A percentile compares a stretch with the other conserved stretches of the same genome.
phyloP scores from a whole-genome alignment of 352 stramenopile genomes.

The Globisporangium acanthophoron region DNA sequence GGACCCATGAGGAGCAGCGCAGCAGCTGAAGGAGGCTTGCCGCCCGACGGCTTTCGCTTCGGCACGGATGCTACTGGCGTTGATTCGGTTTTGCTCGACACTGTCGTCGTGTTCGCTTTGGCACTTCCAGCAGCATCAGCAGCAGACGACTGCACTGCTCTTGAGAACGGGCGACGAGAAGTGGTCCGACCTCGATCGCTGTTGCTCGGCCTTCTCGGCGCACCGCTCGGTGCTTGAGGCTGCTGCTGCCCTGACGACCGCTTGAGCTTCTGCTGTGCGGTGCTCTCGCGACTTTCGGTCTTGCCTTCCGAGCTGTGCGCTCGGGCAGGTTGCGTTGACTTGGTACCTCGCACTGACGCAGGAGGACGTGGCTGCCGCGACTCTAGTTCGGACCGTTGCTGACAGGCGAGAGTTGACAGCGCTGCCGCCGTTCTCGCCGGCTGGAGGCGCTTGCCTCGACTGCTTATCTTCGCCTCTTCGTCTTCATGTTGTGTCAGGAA shows the following conservation, averaged over 20 bases:
- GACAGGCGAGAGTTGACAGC: not conserved
- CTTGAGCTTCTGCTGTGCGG: not conserved
- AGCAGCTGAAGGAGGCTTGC: not conserved
- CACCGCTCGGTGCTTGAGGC: not conserved
- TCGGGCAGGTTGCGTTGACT: not conserved
- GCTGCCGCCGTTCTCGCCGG: not conserved
- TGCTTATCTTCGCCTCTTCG: slow-evolving; percentile 20
- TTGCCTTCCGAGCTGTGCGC: not conserved
- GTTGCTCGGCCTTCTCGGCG: slow-evolving; percentile 1
- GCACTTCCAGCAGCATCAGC: not conserved
- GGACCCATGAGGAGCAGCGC: slow-evolving; percentile 12
- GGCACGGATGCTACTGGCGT: not conserved
- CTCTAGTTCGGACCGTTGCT: not conserved
- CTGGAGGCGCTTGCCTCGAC: not conserved
- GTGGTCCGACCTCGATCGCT: not conserved
- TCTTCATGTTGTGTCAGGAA: slow-evolving; percentile 44
- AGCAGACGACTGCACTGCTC: not conserved
- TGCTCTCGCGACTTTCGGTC: not conserved
- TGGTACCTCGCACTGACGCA: slow-evolving; percentile 2
- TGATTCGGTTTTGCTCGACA: not conserved
- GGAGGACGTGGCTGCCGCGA: slow-evolving; percentile 5
- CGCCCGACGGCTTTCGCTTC: slow-evolving; percentile 3
- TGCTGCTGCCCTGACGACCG: slow-evolving; percentile 1
- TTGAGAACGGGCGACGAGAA: slow-evolving; percentile 1
- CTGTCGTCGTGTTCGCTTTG: not conserved